Percentiles rank a stretch among this genome's conserved stretches.
Evolutionary conservation across 345 rosid genomes (phyloP).

Genomic region (Passiflora organensis): DNA sequence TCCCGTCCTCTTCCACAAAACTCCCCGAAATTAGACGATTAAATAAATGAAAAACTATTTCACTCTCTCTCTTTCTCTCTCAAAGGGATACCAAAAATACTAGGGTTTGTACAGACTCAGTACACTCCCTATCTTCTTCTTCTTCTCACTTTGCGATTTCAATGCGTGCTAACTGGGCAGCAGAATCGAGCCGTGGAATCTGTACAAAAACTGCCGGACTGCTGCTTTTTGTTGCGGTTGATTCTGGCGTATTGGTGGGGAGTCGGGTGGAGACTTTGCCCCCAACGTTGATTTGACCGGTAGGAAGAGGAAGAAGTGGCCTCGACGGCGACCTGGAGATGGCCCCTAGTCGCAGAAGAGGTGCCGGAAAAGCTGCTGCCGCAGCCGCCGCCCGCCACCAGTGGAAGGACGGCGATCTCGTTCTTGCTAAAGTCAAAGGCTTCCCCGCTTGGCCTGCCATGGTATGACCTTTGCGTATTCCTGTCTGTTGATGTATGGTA

Average conservation of each 20-base stretch:
- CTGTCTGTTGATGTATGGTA: not conserved
- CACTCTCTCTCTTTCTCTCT: too few species aligned
- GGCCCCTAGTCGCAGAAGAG: constrained; percentile 87
- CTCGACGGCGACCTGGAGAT: constrained; percentile 37
- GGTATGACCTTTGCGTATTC: constrained; percentile 46
- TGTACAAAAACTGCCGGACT: constrained; percentile 37
- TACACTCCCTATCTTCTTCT: not conserved
- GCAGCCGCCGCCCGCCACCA: constrained; percentile 76
- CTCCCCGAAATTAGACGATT: not conserved
- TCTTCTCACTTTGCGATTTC: constrained; percentile 17
- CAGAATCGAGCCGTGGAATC: constrained; percentile 33
- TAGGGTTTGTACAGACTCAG: constrained; percentile 24
- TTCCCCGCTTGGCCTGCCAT: constrained; percentile 99
- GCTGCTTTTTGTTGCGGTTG: constrained; percentile 27
- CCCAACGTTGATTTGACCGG: not conserved
- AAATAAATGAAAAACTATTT: constrained; percentile 8
- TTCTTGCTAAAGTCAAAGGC: constrained; percentile 92
- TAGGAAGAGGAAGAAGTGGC: not conserved
- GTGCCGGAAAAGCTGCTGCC: constrained; percentile 67
- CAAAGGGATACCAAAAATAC: constrained; percentile 5
- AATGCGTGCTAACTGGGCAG: constrained; percentile 49
- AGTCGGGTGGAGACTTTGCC: not conserved
- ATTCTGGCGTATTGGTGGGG: constrained; percentile 23
- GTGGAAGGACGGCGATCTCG: constrained; percentile 98
- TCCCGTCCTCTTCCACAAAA: constrained; percentile 29